Evolutionary conservation across 1,284 basidiomycete species (phyloP).

Genomic region (Malassezia dermatis): DNA sequence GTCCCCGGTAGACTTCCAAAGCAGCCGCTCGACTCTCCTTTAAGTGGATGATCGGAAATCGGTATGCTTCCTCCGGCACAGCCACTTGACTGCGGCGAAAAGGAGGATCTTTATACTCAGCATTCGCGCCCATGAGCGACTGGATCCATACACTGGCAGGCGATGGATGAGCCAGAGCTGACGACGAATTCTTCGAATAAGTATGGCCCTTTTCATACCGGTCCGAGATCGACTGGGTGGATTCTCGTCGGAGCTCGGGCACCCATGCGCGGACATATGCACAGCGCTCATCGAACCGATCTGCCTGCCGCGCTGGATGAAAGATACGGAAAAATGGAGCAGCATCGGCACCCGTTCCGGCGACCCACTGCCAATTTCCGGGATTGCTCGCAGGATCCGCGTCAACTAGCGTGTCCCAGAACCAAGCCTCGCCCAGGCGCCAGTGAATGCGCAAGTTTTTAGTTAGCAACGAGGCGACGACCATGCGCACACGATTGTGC

Average conservation of each 20-base stretch:
- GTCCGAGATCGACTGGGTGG: neutral
- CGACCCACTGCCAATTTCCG: slow-evolving; percentile 12
- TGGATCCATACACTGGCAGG: neutral
- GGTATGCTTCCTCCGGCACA: neutral
- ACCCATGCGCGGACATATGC: slow-evolving; percentile 10
- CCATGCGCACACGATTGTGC: slow-evolving; percentile 16
- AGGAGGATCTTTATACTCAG: neutral
- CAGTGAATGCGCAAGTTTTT: slow-evolving; percentile 9
- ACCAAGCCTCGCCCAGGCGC: slow-evolving; percentile 10
- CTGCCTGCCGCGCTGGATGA: slow-evolving; percentile 6
- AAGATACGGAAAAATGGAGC: slow-evolving; percentile 12
- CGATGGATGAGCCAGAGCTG: neutral
- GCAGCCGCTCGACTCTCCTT: neutral
- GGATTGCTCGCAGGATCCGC: slow-evolving; percentile 15
- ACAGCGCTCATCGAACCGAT: slow-evolving; percentile 6
- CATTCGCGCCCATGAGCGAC: neutral
- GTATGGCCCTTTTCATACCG: neutral
- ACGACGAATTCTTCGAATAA: neutral
- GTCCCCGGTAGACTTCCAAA: neutral
- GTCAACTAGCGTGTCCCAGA: slow-evolving; percentile 14
- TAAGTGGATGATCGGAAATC: neutral
- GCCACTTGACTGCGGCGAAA: neutral
- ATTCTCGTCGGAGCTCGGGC: neutral
- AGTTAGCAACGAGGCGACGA: slow-evolving; percentile 9
- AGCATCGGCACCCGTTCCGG: slow-evolving; percentile 13